A percentile compares a stretch with the other conserved stretches of the same genome.
phyloP scores from a whole-genome alignment of 106 monocot genomes.

The Platanthera zijinensis region DNA sequence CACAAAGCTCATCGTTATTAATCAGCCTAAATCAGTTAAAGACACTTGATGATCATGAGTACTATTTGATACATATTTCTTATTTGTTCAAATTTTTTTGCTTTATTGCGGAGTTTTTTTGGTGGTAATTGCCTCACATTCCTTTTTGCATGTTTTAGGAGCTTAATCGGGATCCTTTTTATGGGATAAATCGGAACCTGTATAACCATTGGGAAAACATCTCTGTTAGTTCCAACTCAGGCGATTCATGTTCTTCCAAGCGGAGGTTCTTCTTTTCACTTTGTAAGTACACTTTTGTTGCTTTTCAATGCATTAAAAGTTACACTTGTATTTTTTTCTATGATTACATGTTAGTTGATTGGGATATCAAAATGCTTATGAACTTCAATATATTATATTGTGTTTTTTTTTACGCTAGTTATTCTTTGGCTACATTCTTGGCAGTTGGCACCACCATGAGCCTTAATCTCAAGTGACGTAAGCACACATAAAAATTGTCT shows the following conservation, averaged over 20 bases:
- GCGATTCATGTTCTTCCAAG: slow-evolving; percentile 40
- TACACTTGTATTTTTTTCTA: neutral
- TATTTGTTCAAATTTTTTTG: neutral
- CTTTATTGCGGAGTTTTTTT: neutral
- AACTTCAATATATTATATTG: neutral
- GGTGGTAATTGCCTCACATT: neutral
- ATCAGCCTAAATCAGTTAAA: neutral
- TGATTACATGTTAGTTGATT: neutral
- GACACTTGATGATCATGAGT: neutral
- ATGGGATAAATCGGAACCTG: slow-evolving; percentile 54
- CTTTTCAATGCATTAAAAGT: neutral
- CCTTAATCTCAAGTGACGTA: neutral
- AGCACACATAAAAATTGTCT: neutral
- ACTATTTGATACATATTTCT: neutral
- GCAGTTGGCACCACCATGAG: neutral
- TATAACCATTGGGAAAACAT: slow-evolving; percentile 60
- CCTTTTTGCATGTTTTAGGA: slow-evolving; percentile 31
- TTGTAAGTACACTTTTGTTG: slow-evolving; percentile 41
- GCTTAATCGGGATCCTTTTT: slow-evolving; percentile 12
- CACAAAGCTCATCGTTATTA: neutral
- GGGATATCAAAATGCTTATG: neutral
- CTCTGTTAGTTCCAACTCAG: slow-evolving; percentile 20
- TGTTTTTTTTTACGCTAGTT: neutral
- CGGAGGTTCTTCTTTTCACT: slow-evolving; percentile 74
- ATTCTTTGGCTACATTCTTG: neutral